A percentile compares a stretch with the other conserved stretches of the same genome.
phyloP scores from a whole-genome alignment of 2,329 filamentous ascomycete species.

The Paecilomyces variotii region DNA sequence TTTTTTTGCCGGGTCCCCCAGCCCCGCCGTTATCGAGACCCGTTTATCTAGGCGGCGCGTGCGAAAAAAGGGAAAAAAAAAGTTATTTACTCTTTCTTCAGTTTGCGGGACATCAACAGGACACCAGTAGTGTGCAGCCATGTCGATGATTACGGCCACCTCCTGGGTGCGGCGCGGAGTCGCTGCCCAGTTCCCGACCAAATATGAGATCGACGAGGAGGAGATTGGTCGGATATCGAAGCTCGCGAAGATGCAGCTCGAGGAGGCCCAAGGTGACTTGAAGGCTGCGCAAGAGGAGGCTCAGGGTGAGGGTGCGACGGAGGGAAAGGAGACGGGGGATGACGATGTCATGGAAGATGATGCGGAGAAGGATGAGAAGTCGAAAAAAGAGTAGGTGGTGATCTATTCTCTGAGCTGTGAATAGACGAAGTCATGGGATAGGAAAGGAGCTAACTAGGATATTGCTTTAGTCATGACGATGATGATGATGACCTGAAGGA shows the following conservation, averaged over 20 bases:
- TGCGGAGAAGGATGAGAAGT: conserved; percentile 11
- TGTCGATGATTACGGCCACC: conserved; percentile 66
- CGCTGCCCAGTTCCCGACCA: conserved; percentile 65
- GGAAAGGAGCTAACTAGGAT: neutral
- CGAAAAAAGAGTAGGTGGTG: conserved; percentile 12
- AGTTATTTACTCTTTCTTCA: neutral
- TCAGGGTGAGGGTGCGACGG: conserved; percentile 25
- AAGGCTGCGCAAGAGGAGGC: conserved; percentile 57
- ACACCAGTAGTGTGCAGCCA: conserved; percentile 9
- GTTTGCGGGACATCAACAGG: neutral
- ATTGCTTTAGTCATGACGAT: conserved; percentile 26
- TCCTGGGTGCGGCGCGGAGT: conserved; percentile 71
- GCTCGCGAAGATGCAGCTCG: conserved; percentile 69
- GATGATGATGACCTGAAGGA: conserved; percentile 87
- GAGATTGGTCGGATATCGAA: conserved; percentile 69
- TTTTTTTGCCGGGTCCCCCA: neutral
- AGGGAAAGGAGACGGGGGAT: conserved; percentile 31
- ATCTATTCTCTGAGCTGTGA: neutral
- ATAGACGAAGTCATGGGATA: neutral
- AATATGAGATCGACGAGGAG: conserved; percentile 66
- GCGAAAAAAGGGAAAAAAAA: neutral
- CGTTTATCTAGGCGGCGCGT: neutral
- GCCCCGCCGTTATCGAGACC: neutral
- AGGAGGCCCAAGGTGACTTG: conserved; percentile 84
- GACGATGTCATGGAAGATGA: conserved; percentile 14